phyloP scores from a whole-genome alignment of 345 rosid species.

The Heritiera littoralis region DNA sequence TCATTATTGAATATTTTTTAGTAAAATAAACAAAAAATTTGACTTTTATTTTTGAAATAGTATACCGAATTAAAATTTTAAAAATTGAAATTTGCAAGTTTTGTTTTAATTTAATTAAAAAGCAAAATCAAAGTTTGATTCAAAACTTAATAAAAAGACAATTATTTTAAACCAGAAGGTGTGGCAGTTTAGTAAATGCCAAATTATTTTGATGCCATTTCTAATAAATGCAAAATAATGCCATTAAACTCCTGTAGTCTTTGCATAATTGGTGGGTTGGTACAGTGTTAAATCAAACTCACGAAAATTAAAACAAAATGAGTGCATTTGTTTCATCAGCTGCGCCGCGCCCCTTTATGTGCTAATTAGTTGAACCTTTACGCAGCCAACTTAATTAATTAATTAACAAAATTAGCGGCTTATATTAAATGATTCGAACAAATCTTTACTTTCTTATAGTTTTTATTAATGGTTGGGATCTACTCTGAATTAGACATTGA shows the following conservation, averaged over 20 bases:
- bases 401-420: background rate
- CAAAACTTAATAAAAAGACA: no score
- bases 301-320: background rate
- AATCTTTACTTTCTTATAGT: background rate
- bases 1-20: no score
- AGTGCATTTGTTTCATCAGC: background rate
- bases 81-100: no score
- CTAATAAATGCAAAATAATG: background rate
- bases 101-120: no score
- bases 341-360: conserved; percentile 10
- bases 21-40: no score
- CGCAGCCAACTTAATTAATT: background rate
- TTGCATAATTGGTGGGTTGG: background rate
- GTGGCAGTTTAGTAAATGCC: no score
- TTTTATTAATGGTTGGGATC: background rate
- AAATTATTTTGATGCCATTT: background rate
- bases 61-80: no score
- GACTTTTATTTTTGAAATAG: no score
- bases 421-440: background rate
- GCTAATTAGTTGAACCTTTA: conserved; percentile 11
- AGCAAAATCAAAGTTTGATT: no score
- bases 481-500: background rate
- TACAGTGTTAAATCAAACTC: conserved; percentile 16
- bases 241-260: background rate
- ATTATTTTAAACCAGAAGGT: no score